Evolutionary conservation across 805 yeast species (phyloP).

Genomic region (Blastobotrys mokoenaii): DNA sequence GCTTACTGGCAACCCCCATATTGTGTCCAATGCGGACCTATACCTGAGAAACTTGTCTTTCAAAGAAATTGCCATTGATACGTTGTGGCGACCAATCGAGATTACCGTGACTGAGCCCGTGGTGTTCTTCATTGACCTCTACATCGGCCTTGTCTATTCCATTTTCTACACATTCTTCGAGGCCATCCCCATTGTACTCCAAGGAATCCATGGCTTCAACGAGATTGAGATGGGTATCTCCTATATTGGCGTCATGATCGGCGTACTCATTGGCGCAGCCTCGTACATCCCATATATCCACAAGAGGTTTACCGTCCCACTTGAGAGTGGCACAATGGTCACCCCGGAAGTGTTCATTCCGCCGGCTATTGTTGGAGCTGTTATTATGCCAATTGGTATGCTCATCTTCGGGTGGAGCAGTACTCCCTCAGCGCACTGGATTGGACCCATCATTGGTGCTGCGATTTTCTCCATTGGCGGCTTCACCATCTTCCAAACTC

Average conservation of each 20-base stretch:
- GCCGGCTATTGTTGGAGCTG: constrained; percentile 33
- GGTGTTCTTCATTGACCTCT: constrained; percentile 40
- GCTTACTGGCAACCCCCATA: constrained; percentile 39
- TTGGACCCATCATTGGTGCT: constrained; percentile 38
- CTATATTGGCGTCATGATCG: constrained; percentile 37
- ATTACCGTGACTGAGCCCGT: constrained; percentile 43
- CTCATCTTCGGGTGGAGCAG: constrained; percentile 46
- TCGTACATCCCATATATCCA: constrained; percentile 4
- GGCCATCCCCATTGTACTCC: constrained; percentile 46
- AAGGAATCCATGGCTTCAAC: constrained; percentile 36
- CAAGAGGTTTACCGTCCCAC: constrained; percentile 1
- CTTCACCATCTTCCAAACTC: constrained; percentile 43
- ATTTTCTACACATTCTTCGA: constrained; percentile 46
- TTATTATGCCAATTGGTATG: constrained; percentile 36
- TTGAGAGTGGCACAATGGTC: constrained; percentile 1
- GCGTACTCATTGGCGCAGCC: constrained; percentile 25
- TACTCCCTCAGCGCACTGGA: constrained; percentile 36
- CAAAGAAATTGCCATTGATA: constrained; percentile 11
- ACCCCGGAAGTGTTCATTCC: constrained; percentile 4
- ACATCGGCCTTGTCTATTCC: constrained; percentile 43
- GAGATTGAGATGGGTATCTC: constrained; percentile 38
- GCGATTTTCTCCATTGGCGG: constrained; percentile 33
- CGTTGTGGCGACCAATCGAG: constrained; percentile 31
- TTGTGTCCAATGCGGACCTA: constrained; percentile 36
- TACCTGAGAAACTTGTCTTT: background rate